phyloP scores from a whole-genome alignment of 495 filamentous ascomycete species.

The Hypoxylon rickii region DNA sequence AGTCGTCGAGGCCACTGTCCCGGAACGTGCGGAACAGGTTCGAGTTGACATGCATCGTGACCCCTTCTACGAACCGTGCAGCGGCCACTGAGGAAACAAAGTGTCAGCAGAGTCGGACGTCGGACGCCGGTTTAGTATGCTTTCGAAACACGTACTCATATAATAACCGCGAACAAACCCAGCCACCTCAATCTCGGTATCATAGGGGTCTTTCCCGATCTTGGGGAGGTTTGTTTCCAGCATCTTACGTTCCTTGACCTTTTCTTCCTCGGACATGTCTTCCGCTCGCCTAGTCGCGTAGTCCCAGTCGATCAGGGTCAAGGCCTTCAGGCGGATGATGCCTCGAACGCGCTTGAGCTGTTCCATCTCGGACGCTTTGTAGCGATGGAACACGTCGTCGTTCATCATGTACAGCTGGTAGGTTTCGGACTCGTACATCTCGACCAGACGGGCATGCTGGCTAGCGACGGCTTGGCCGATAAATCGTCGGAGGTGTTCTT shows the following conservation, averaged over 20 bases:
- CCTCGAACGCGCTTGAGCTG: slow-evolving; percentile 40
- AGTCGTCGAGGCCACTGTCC: slow-evolving; percentile 30
- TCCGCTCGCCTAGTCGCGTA: slow-evolving; percentile 24
- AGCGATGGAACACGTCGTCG: slow-evolving; percentile 41
- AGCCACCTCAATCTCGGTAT: slow-evolving; percentile 51
- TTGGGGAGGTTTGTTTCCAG: slow-evolving; percentile 38
- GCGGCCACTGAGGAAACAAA: slow-evolving; percentile 39
- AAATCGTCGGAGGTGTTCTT: slow-evolving; percentile 40
- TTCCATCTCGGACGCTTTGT: slow-evolving; percentile 43
- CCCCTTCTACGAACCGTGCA: slow-evolving; percentile 54
- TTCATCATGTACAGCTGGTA: slow-evolving; percentile 51
- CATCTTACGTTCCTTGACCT: slow-evolving; percentile 24
- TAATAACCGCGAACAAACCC: slow-evolving; percentile 60
- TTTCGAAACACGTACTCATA: slow-evolving; percentile 33
- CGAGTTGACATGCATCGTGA: slow-evolving; percentile 51
- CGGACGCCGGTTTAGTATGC: background rate
- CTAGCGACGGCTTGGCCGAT: slow-evolving; percentile 35
- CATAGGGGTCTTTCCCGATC: slow-evolving; percentile 51
- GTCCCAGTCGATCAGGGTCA: slow-evolving; percentile 38
- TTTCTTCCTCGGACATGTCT: slow-evolving; percentile 47
- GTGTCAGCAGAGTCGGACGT: slow-evolving; percentile 3
- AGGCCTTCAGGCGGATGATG: slow-evolving; percentile 43
- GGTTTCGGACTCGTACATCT: slow-evolving; percentile 45
- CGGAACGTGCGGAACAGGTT: slow-evolving; percentile 47
- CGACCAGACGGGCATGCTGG: slow-evolving; percentile 34